Conservation (phyloP, 1,139 yeast genomes). For the Geotrichum citri-aurantii region DNA sequence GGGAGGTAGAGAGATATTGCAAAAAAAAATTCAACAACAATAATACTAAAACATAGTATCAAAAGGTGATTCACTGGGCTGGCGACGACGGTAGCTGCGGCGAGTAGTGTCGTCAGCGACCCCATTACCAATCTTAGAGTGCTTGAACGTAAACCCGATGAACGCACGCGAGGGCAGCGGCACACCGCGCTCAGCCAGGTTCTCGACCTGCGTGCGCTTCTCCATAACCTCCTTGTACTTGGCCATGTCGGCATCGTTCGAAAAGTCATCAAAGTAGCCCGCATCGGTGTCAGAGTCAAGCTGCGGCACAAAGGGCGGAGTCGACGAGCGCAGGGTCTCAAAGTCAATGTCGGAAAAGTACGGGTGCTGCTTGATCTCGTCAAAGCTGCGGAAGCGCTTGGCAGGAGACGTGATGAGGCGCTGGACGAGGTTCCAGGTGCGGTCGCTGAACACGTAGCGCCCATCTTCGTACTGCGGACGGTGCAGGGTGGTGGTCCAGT, state of each 20-base stretch:
- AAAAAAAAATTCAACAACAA: neutral
- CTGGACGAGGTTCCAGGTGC: constrained; percentile 89
- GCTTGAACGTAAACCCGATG: constrained; percentile 95
- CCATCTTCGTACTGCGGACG: constrained; percentile 94
- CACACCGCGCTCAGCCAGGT: constrained; percentile 59
- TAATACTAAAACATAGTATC: constrained; percentile 16
- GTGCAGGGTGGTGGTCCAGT: constrained; percentile 83
- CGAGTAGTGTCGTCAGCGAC: constrained; percentile 7
- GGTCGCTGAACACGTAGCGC: constrained; percentile 84
- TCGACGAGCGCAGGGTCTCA: constrained; percentile 55
- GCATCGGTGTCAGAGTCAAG: constrained; percentile 96
- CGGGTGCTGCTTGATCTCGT: constrained; percentile 70
- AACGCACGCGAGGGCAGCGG: constrained; percentile 62
- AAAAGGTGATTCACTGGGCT: constrained; percentile 14
- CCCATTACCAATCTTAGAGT: constrained; percentile 36
- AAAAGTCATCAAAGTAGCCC: constrained; percentile 96
- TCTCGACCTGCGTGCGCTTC: constrained; percentile 79
- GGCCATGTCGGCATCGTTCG: constrained; percentile 94
- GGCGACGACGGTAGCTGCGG: constrained; percentile 12
- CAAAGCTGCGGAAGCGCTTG: constrained; percentile 67
- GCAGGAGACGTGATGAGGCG: constrained; percentile 71
- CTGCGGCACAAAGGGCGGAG: constrained; percentile 94
- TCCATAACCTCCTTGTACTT: constrained; percentile 95
- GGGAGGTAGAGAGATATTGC: no score
- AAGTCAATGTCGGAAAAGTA: constrained; percentile 85